Conservation (phyloP, 441 rosid genomes). For the Cnidoscolus chayamansa region DNA sequence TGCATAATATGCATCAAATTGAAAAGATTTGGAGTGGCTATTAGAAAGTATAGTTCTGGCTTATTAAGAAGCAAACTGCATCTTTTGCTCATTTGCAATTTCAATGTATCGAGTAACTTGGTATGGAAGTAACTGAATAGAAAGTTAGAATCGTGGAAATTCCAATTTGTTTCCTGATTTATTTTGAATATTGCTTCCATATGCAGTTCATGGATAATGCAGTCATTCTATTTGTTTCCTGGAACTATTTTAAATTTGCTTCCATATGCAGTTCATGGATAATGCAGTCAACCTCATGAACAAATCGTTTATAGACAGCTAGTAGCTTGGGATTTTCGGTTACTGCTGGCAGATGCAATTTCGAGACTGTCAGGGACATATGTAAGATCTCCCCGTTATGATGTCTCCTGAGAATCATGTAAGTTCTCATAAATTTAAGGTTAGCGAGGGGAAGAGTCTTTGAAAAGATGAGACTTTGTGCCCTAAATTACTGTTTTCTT, state of each 20-base stretch:
- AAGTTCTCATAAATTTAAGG: neutral
- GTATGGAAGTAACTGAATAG: neutral
- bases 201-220: no score
- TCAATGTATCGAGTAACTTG: neutral
- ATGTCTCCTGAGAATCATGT: neutral
- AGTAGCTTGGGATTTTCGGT: conserved; percentile 17
- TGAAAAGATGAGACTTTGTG: no score
- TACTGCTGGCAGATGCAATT: conserved; percentile 16
- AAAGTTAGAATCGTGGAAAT: neutral
- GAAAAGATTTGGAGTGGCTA: no score
- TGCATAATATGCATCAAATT: no score
- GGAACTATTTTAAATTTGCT: conserved; percentile 17
- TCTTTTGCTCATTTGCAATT: neutral
- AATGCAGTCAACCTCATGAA: conserved; percentile 78
- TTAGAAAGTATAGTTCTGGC: no score
- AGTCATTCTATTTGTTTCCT: neutral
- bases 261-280: conserved; percentile 75
- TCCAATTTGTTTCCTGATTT: neutral
- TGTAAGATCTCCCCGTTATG: conserved; percentile 8
- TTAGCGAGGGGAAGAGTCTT: no score
- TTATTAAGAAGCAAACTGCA: neutral
- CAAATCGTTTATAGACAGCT: conserved; percentile 77
- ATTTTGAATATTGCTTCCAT: no score
- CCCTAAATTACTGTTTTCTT: no score
- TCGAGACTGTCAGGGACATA: conserved; percentile 17